These are phyloP conservation scores for Neurospora sp. DNA, from an alignment of 495 filamentous ascomycete species.

Conservation along the genomic window DNA sequence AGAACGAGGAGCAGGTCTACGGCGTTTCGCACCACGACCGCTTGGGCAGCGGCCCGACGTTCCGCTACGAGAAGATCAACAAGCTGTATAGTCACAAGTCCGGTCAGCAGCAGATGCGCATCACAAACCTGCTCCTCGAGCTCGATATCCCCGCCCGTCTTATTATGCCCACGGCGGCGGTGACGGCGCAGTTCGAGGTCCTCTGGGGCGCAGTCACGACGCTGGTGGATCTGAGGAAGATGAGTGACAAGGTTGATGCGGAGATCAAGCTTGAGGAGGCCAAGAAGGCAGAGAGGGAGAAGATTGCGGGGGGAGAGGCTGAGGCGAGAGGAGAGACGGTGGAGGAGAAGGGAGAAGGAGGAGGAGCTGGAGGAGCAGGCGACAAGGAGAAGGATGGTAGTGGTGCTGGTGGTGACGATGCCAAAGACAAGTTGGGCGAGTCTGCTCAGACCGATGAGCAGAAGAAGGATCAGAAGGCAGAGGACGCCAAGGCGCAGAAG, in stretches of 20 bases:
- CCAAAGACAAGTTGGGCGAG: neutral
- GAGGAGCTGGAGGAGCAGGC: neutral
- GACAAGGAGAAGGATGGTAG: neutral
- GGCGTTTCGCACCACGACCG: constrained; percentile 84
- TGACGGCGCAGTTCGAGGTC: constrained; percentile 71
- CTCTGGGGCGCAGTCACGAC: constrained; percentile 63
- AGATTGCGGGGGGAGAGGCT: constrained; percentile 14
- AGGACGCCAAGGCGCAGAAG: neutral
- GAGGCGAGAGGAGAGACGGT: constrained; percentile 11
- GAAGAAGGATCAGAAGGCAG: constrained; percentile 2
- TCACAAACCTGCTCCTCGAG: constrained; percentile 66
- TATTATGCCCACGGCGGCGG: constrained; percentile 74
- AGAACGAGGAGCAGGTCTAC: constrained; percentile 65
- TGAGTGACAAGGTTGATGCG: constrained; percentile 73
- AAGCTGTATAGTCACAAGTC: constrained; percentile 78
- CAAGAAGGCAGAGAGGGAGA: constrained; percentile 52
- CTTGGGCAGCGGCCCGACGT: constrained; percentile 60
- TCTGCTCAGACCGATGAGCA: constrained; percentile 6
- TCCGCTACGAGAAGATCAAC: constrained; percentile 74
- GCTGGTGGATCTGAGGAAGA: constrained; percentile 73
- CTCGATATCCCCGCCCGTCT: constrained; percentile 69
- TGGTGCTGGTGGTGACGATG: neutral
- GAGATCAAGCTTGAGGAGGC: constrained; percentile 68
- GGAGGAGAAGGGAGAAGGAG: neutral
- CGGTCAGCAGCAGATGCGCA: constrained; percentile 69